phyloP scores from a whole-genome alignment of 2,329 filamentous ascomycete species.

The Pseudocercospora musae region DNA sequence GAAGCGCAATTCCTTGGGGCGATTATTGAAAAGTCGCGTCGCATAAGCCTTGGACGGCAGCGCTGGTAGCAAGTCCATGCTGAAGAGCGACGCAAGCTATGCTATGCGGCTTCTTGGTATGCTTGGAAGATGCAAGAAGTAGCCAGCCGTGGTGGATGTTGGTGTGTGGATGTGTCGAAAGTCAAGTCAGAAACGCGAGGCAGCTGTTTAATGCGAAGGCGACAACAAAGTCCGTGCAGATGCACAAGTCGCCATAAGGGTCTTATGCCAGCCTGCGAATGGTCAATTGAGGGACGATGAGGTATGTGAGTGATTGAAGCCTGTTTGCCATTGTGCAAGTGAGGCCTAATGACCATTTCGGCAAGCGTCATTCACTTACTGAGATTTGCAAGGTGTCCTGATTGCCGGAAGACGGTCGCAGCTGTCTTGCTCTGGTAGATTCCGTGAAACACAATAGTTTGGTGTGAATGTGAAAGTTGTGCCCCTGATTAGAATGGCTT shows the following conservation, averaged over 20 bases:
- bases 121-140: not conserved
- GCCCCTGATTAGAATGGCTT: not conserved
- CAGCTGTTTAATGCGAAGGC: not conserved
- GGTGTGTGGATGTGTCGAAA: not conserved
- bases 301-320: not conserved
- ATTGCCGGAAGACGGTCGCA: not conserved
- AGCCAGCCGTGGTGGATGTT: not conserved
- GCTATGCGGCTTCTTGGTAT: not conserved
- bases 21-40: not conserved
- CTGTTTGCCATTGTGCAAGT: not conserved
- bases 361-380: not conserved
- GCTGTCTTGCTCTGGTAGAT: not conserved
- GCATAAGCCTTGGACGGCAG: not conserved
- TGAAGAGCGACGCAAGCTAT: not conserved
- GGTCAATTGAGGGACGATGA: not conserved
- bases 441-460: not conserved
- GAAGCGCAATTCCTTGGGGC: not conserved
- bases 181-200: not conserved
- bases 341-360: not conserved
- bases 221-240: not conserved
- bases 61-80: not conserved
- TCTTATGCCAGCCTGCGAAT: not conserved
- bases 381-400: not conserved
- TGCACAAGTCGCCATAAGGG: not conserved
- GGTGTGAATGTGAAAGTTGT: not conserved